Base-by-base conservation (phyloP, 2,329 filamentous ascomycete species). In the Ustulina deusta region DNA sequence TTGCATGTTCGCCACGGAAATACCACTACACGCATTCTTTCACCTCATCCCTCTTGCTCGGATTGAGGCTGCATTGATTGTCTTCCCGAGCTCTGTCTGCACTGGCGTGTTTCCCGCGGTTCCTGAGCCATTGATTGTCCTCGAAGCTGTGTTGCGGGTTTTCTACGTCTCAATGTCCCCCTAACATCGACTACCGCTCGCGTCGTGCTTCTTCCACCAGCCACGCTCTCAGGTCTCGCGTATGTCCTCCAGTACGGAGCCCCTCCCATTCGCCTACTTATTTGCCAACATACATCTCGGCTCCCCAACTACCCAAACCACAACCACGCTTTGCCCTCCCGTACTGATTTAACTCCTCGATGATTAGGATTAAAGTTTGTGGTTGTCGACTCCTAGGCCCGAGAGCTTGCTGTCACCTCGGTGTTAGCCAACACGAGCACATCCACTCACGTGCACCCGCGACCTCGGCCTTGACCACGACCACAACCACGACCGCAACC, bases 161-260 rank as follows among this genome's bases (percentile, higher is more conserved):
- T 56, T 56, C 32, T 32, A 17, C 9, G 56, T 40, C 64, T 70
- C 69, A 63, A 77, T 77, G 73, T 70, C 60, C 36, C 59, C 36
- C 52, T 74, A 67, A 73, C 52, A 20, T 55, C 59, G 36, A 29
- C 9, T 57, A 48, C 44, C 63, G 55, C 61, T 67, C 74, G 75
- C 73, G 76, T 78, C 68, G 63, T 74, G 68, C 54, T 62, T 56
- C 59, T 63, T 32, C 58, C 54, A 58, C 70, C 71, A 68, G 74
- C 69, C 75, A 74, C 75, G 73, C 56, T 72, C 27, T 73, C 36
- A 44, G 46, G 71, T 65, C 71, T 77, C 74, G 75, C 75, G 75
- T 76, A 74, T 72, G 65, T 51, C 34, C 48, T 22, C 57, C 36
- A 57, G 58, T 69, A 70, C 38, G 58, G 58, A 61, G 52, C 68